Conservation (phyloP, 2,329 filamentous ascomycete genomes). For the Alternaria longipes region DNA sequence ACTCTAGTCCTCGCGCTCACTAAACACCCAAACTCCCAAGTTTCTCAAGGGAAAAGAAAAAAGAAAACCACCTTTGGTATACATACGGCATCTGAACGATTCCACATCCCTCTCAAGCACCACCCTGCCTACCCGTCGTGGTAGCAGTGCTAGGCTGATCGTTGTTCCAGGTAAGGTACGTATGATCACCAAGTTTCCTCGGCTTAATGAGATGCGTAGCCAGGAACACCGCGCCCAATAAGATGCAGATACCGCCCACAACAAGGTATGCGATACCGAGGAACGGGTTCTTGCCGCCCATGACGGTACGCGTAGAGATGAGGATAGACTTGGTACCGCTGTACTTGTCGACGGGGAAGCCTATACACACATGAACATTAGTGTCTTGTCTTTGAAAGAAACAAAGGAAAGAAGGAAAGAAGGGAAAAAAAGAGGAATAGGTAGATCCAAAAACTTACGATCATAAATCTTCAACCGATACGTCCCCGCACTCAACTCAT, state of each 20-base stretch:
- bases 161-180: slow-evolving; percentile 95
- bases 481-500: slow-evolving; percentile 71
- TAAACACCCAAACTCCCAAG: not conserved
- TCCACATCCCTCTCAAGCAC: slow-evolving; percentile 29
- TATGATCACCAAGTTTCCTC: slow-evolving; percentile 96
- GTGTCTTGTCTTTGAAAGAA: not conserved
- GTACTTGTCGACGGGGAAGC: slow-evolving; percentile 81
- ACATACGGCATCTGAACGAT: not conserved
- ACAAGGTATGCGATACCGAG: slow-evolving; percentile 95
- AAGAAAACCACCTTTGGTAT: not conserved
- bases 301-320: slow-evolving; percentile 87
- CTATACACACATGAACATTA: slow-evolving; percentile 56
- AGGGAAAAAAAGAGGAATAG: not conserved
- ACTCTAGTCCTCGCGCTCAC: not conserved
- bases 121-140: slow-evolving; percentile 55
- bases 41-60: not conserved
- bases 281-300: slow-evolving; percentile 95
- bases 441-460: slow-evolving; percentile 64
- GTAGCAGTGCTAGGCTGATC: slow-evolving; percentile 68
- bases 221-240: slow-evolving; percentile 88
- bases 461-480: slow-evolving; percentile 82
- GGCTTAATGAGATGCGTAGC: slow-evolving; percentile 91
- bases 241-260: slow-evolving; percentile 89
- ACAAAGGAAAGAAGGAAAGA: too few relatives aligned
- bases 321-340: slow-evolving; percentile 89